Evolutionary conservation across 2,329 filamentous ascomycete species (phyloP).

Genomic region (Ophiocordyceps camponoti-floridani): DNA sequence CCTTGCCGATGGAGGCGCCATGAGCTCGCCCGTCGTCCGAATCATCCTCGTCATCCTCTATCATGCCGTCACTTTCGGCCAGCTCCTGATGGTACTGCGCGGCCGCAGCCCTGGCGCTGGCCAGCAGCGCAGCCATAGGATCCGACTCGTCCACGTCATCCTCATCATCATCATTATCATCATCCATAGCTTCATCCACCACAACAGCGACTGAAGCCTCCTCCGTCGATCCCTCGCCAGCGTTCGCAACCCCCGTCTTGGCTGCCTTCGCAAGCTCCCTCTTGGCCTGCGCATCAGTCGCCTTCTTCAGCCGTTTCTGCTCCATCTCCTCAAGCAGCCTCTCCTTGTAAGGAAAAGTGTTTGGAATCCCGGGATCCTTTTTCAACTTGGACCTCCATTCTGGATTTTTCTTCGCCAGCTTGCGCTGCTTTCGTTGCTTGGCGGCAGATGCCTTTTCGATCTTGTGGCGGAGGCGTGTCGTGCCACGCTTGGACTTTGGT

Average conservation of each 20-base stretch:
- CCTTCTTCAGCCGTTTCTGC: conserved; percentile 63
- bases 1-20: conserved; percentile 31
- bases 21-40: conserved; percentile 37
- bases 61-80: conserved; percentile 40
- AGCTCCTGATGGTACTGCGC: conserved; percentile 53
- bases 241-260: conserved; percentile 30
- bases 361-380: conserved; percentile 96
- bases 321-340: conserved; percentile 89
- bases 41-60: conserved; percentile 24
- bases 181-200: conserved; percentile 30
- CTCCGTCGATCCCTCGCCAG: conserved; percentile 21
- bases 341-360: conserved; percentile 95
- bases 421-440: conserved; percentile 81
- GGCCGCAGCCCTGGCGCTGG: conserved; percentile 64
- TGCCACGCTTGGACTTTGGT: conserved; percentile 82
- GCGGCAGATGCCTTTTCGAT: conserved; percentile 82
- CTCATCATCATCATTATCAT: conserved; percentile 35
- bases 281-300: conserved; percentile 55
- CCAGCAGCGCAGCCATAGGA: conserved; percentile 81
- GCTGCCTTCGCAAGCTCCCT: conserved; percentile 56
- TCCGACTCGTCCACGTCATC: conserved; percentile 55
- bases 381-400: conserved; percentile 91
- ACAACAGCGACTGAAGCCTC: conserved; percentile 26
- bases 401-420: conserved; percentile 87
- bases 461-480: conserved; percentile 82